A percentile compares a stretch with the other conserved stretches of the same genome.
These are phyloP conservation scores for Eimeria mitis DNA, from an alignment of 169 alveolate genomes.

Conservation along the genomic window DNA sequence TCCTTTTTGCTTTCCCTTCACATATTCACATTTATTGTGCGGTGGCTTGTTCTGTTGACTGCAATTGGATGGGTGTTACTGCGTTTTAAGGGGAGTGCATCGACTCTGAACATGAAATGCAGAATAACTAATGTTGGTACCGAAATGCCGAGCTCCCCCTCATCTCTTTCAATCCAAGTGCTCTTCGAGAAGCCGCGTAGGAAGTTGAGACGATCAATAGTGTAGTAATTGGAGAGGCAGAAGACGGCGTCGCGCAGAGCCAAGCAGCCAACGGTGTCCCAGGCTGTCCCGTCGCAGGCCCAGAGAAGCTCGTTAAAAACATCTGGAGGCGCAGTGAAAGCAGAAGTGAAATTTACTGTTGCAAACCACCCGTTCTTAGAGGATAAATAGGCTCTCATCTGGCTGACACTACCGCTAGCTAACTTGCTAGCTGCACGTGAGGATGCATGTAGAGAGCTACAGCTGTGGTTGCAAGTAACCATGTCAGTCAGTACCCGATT, in stretches of 20 bases:
- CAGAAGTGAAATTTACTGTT: background rate
- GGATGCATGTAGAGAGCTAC: background rate
- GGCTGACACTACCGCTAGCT: background rate
- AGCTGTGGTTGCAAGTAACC: background rate
- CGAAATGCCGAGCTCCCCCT: slow-evolving; percentile 44
- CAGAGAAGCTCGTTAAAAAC: slow-evolving; percentile 74
- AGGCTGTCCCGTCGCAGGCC: slow-evolving; percentile 75
- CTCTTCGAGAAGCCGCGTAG: slow-evolving; percentile 22
- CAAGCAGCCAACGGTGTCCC: slow-evolving; percentile 66
- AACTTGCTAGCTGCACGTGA: slow-evolving; percentile 12
- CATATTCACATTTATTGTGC: background rate
- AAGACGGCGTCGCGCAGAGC: slow-evolving; percentile 74
- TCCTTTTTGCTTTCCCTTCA: background rate
- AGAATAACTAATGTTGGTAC: background rate
- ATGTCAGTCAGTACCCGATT: slow-evolving; percentile 38
- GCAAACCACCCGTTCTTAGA: background rate
- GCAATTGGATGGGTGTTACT: background rate
- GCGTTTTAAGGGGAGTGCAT: background rate
- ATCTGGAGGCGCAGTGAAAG: slow-evolving; percentile 16
- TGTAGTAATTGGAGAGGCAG: slow-evolving; percentile 67
- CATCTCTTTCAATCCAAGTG: slow-evolving; percentile 68
- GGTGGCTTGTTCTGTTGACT: background rate
- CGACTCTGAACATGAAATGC: background rate
- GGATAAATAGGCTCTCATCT: background rate
- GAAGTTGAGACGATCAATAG: slow-evolving; percentile 50